phyloP scores from a whole-genome alignment of 1,284 basidiomycete species.

The Leccinum pallidistipes region DNA sequence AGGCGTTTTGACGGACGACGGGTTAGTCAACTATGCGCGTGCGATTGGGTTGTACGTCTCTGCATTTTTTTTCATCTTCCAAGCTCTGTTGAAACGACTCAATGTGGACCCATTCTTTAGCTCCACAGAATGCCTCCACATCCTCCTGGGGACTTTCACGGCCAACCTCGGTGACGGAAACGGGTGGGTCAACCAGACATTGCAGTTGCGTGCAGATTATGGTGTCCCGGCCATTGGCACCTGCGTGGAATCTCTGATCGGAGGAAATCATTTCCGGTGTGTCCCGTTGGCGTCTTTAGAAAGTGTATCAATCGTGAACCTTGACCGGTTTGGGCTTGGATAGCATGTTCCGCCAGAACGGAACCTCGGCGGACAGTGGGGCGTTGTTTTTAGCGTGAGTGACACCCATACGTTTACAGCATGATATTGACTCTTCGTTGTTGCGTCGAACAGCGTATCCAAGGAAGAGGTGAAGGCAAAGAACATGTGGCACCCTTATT shows the following conservation, averaged over 20 bases:
- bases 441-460: slow-evolving; percentile 50
- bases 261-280: slow-evolving; percentile 68
- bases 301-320: neutral
- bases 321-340: neutral
- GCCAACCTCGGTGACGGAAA: slow-evolving; percentile 68
- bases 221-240: slow-evolving; percentile 50
- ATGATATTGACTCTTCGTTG: neutral
- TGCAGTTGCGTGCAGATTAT: slow-evolving; percentile 63
- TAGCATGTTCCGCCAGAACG: slow-evolving; percentile 62
- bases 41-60: slow-evolving; percentile 60
- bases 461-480: slow-evolving; percentile 49
- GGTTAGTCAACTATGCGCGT: slow-evolving; percentile 57
- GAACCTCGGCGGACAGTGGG: slow-evolving; percentile 51
- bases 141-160: slow-evolving; percentile 59
- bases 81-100: neutral
- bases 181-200: slow-evolving; percentile 46
- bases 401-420: neutral
- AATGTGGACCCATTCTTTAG: slow-evolving; percentile 33
- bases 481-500: no score
- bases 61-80: neutral
- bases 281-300: neutral
- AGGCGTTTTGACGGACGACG: slow-evolving; percentile 53
- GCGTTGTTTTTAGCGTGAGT: slow-evolving; percentile 67
- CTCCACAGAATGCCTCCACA: slow-evolving; percentile 62
- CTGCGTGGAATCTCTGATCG: slow-evolving; percentile 60